A percentile compares a stretch with the other conserved stretches of the same genome.
phyloP scores from a whole-genome alignment of 805 yeast genomes.

The Scheffersomyces coipomensis region DNA sequence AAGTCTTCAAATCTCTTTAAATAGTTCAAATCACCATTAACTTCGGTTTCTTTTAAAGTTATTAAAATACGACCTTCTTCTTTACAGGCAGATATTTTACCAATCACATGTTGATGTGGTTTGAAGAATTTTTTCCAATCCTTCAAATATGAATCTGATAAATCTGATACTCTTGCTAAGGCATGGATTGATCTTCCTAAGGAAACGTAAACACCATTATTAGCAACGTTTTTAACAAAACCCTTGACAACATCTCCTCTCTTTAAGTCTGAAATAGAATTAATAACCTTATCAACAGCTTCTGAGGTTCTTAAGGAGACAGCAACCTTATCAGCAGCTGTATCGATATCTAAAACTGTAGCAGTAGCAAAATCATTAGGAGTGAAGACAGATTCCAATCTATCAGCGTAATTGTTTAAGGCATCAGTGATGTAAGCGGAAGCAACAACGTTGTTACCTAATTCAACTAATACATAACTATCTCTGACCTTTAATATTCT shows the following conservation, averaged over 20 bases:
- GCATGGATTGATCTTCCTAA: constrained; percentile 72
- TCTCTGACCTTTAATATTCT: constrained; percentile 59
- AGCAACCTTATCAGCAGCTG: constrained; percentile 49
- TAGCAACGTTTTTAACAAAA: constrained; percentile 71
- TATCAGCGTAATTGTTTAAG: constrained; percentile 59
- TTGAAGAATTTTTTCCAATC: constrained; percentile 85
- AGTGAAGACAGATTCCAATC: constrained; percentile 48
- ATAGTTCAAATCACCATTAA: constrained; percentile 63
- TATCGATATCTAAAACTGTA: constrained; percentile 49
- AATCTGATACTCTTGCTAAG: constrained; percentile 74
- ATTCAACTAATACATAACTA: constrained; percentile 61
- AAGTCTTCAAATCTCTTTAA: constrained; percentile 67
- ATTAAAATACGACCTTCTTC: constrained; percentile 65
- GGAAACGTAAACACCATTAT: constrained; percentile 75
- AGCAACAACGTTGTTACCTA: constrained; percentile 63
- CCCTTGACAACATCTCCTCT: constrained; percentile 79
- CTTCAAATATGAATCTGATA: constrained; percentile 76
- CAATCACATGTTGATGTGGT: constrained; percentile 69
- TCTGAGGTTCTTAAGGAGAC: constrained; percentile 59
- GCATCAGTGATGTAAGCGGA: constrained; percentile 77
- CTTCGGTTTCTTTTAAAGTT: constrained; percentile 78
- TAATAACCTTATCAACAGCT: constrained; percentile 51
- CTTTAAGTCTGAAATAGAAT: constrained; percentile 50
- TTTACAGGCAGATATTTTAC: constrained; percentile 65
- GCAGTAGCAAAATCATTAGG: constrained; percentile 58